Percentiles rank a stretch among this genome's conserved stretches.
Evolutionary conservation across 2,329 filamentous ascomycete genomes (phyloP).

Genomic region (Sarocladium strictum): DNA sequence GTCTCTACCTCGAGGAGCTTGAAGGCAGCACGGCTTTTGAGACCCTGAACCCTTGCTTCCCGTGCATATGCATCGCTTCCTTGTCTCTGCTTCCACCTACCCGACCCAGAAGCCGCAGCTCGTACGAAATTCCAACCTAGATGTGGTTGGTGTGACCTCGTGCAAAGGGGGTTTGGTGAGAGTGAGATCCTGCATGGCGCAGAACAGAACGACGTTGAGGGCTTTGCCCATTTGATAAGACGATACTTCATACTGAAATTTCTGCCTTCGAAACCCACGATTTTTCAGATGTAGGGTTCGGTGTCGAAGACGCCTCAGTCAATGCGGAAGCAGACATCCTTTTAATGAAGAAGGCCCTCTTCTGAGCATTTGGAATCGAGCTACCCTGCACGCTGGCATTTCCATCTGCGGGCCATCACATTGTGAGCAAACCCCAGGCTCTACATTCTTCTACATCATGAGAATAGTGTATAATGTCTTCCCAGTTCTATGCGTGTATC

Average conservation of each 20-base stretch:
- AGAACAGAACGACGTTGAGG: background rate
- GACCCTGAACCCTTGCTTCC: slow-evolving; percentile 68
- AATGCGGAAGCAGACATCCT: too few species aligned
- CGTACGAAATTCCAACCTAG: background rate
- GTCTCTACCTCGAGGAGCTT: slow-evolving; percentile 73
- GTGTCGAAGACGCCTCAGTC: too few species aligned
- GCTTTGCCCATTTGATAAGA: background rate
- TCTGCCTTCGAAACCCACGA: too few species aligned
- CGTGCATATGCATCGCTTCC: slow-evolving; percentile 64
- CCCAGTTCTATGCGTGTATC: too few species aligned
- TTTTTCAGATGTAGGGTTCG: too few species aligned
- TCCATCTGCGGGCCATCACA: too few species aligned
- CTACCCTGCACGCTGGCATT: too few species aligned
- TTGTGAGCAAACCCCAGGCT: too few species aligned
- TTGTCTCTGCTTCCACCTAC: slow-evolving; percentile 77
- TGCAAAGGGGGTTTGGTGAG: background rate
- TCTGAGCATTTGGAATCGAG: too few species aligned
- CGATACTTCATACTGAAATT: background rate
- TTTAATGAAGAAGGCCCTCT: too few species aligned
- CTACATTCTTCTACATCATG: too few species aligned
- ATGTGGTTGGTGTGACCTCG: background rate
- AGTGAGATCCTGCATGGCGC: background rate
- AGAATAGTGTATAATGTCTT: too few species aligned
- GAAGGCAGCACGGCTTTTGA: slow-evolving; percentile 89
- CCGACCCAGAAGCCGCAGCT: background rate